Conservation (phyloP, 1,284 basidiomycete genomes). For the Apiotrichum porosum region DNA sequence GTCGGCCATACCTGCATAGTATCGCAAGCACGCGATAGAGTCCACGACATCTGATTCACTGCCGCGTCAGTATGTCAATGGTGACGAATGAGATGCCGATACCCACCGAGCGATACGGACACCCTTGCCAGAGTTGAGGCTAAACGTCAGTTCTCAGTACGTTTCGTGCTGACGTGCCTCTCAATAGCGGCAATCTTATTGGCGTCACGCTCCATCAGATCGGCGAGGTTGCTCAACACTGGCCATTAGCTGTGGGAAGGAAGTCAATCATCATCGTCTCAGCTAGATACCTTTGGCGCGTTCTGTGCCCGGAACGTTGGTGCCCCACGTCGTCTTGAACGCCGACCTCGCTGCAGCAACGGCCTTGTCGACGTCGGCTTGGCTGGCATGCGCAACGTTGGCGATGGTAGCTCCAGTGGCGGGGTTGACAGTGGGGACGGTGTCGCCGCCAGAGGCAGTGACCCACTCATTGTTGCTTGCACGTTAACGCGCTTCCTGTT, state of each 20-base stretch:
- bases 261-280: no score
- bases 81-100: no score
- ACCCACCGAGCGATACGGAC: constrained; percentile 68
- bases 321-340: constrained; percentile 84
- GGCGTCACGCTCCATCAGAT: constrained; percentile 79
- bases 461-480: constrained; percentile 38
- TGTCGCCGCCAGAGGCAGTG: constrained; percentile 23
- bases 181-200: constrained; percentile 66
- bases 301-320: constrained; percentile 74
- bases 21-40: constrained; percentile 71
- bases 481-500: background rate
- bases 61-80: no score
- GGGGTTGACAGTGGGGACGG: constrained; percentile 31
- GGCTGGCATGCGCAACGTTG: constrained; percentile 32
- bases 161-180: constrained; percentile 28
- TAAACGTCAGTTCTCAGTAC: background rate
- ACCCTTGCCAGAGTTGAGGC: constrained; percentile 78
- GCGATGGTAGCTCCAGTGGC: constrained; percentile 56
- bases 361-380: constrained; percentile 70
- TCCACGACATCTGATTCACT: constrained; percentile 81
- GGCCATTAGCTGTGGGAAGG: background rate
- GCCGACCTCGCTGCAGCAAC: constrained; percentile 75
- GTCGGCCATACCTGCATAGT: constrained; percentile 65
- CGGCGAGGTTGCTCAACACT: constrained; percentile 76
- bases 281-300: constrained; percentile 59